Base-by-base conservation (phyloP, 345 rosid species). In the Gossypium turneri region DNA sequence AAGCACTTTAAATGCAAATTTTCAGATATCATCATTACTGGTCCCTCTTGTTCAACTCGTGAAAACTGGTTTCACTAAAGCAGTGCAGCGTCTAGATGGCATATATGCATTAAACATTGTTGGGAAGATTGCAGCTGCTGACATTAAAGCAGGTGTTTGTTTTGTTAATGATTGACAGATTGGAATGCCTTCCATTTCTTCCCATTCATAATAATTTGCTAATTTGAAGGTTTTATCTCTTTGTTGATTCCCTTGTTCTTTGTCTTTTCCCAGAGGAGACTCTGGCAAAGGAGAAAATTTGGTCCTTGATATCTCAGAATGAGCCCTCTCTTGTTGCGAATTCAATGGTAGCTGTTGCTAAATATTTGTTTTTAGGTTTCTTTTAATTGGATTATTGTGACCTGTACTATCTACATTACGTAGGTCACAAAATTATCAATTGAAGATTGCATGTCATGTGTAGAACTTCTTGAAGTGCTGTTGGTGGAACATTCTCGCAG, bases 41-140 rank as follows among this genome's bases (percentile, higher is more conserved):
- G 90, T 89, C 74, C 89, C 97, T 79, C 94, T 95, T 25, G 38
- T 93, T 84, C 99, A 95, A 83, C 90, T 95, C 78, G 91, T 88
- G 51, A 93, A 91, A 88, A 90, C 94, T 73, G 96, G 99, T 76
- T 95, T 87, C 76, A 90, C 97, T 27, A 95, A 93, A 84, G 83
- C 89, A 17, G 96, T 82, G 50, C 99, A 95, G 79, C 95, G 99
- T 62, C 81, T 95, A 80, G 99, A 95, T 85, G 99, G 98, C 64
- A 73, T 93, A 53, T 95, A 93, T 88, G 97, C 99, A 50, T 85
- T 95, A 80, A 86, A 84, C 80, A 79, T 91, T 27, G 88, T 85
- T 73, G 94, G 88, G 73, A 95, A 81, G 86, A 90, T 95, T 77
- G 97, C 96, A 72, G 92, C 96, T 43, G 78, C 79, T 75, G 98